Evolutionary conservation across 768 basidiomycete species (phyloP).

Genomic region (Boletus edulis): DNA sequence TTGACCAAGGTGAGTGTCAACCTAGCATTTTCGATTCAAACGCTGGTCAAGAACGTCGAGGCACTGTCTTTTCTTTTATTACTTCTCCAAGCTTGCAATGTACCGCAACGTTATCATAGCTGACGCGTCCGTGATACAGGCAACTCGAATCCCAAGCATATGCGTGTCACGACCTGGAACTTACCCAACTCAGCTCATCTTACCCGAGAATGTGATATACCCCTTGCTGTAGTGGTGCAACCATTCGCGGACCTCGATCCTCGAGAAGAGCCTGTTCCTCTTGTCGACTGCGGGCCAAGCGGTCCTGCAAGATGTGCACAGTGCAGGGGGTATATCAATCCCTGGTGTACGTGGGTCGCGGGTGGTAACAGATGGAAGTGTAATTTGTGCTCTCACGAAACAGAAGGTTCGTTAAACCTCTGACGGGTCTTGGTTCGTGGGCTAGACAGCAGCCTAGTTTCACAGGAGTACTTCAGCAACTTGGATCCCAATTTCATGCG

Average conservation of each 20-base stretch:
- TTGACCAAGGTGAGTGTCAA: slow-evolving; percentile 74
- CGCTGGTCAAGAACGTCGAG: neutral
- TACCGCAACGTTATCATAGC: neutral
- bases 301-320: slow-evolving; percentile 84
- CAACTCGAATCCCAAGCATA: slow-evolving; percentile 89
- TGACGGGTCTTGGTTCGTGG: slow-evolving; percentile 2
- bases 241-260: slow-evolving; percentile 84
- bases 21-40: neutral
- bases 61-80: neutral
- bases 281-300: slow-evolving; percentile 64
- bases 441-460: slow-evolving; percentile 46
- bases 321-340: slow-evolving; percentile 91
- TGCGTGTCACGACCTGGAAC: slow-evolving; percentile 88
- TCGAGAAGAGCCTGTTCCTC: slow-evolving; percentile 75
- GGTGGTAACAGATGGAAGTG: slow-evolving; percentile 89
- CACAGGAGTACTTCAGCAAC: slow-evolving; percentile 79
- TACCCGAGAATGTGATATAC: slow-evolving; percentile 78
- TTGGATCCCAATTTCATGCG: slow-evolving; percentile 76
- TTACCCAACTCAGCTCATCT: slow-evolving; percentile 80
- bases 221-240: slow-evolving; percentile 81
- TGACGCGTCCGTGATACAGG: slow-evolving; percentile 40
- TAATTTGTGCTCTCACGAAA: slow-evolving; percentile 83
- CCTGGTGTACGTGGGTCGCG: slow-evolving; percentile 84
- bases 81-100: neutral
- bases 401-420: slow-evolving; percentile 60